These are phyloP conservation scores for Solanum tacnaense DNA, from an alignment of 257 asterid species.

Conservation along the genomic window DNA sequence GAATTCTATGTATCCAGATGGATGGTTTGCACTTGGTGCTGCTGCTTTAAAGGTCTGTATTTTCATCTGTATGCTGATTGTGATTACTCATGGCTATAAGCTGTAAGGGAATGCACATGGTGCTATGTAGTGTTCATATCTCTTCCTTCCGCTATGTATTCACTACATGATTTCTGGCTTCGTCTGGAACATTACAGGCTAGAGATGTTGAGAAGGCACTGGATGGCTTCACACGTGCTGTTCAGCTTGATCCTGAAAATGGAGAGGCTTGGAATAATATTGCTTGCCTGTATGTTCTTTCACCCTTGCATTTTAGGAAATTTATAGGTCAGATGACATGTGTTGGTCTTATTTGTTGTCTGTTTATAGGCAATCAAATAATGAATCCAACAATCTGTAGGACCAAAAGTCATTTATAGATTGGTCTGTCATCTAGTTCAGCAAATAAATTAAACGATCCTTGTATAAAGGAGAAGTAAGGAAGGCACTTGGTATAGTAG, in stretches of 20 bases:
- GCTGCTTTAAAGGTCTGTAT: constrained; percentile 59
- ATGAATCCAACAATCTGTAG: neutral
- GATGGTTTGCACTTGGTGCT: constrained; percentile 97
- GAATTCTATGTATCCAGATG: constrained; percentile 80
- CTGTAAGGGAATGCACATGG: neutral
- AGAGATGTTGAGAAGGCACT: constrained; percentile 73
- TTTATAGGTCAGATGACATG: neutral
- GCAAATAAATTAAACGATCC: neutral
- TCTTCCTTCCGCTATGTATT: neutral
- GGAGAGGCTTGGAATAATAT: constrained; percentile 98
- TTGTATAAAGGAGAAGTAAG: neutral
- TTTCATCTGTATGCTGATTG: neutral
- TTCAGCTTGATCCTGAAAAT: constrained; percentile 92
- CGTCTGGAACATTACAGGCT: constrained; percentile 8
- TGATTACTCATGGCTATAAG: neutral
- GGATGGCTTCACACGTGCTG: constrained; percentile 83
- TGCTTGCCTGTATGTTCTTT: constrained; percentile 47
- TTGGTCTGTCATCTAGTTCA: neutral
- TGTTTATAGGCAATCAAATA: neutral
- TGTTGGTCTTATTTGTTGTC: neutral
- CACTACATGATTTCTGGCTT: neutral
- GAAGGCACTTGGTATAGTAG: neutral
- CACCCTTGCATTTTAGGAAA: neutral
- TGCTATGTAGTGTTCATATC: neutral
- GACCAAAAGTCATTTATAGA: neutral